phyloP scores from a whole-genome alignment of 176 grass and related monocot species.

The Aegilops bicornis region DNA sequence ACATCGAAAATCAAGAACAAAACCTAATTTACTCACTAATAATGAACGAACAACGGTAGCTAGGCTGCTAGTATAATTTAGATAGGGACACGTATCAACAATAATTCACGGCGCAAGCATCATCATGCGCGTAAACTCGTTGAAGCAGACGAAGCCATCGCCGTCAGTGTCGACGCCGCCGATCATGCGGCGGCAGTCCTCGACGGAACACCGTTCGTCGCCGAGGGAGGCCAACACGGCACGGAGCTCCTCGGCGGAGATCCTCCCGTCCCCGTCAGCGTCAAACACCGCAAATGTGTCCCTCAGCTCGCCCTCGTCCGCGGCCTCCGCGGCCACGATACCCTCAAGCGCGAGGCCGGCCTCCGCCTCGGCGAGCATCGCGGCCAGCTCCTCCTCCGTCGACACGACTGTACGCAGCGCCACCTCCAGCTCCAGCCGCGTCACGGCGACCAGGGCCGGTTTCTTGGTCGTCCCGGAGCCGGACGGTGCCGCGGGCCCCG shows the following conservation, averaged over 20 bases:
- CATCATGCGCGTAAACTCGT: conserved; percentile 84
- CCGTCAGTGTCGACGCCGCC: conserved; percentile 53
- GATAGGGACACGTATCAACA: background rate
- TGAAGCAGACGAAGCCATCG: conserved; percentile 71
- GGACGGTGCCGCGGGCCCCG: background rate
- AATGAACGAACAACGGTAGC: background rate
- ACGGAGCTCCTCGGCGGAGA: conserved; percentile 77
- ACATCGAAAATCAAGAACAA: background rate
- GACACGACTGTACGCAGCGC: conserved; percentile 33
- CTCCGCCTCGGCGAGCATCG: conserved; percentile 37
- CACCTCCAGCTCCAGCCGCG: conserved; percentile 44
- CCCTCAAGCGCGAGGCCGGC: background rate
- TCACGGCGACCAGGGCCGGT: conserved; percentile 4
- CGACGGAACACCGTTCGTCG: conserved; percentile 51
- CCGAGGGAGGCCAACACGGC: conserved; percentile 54
- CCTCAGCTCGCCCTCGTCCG: conserved; percentile 58
- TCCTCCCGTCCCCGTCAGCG: conserved; percentile 68
- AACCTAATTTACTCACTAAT: background rate
- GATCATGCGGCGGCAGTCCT: conserved; percentile 85
- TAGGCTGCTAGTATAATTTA: background rate
- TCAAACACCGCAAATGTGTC: conserved; percentile 75
- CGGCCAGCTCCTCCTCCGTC: conserved; percentile 43
- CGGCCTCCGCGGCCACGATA: conserved; percentile 1
- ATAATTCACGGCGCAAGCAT: background rate
- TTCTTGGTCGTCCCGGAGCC: background rate